These are phyloP conservation scores for Hyphopichia burtonii DNA, from an alignment of 1,139 yeast species.

Conservation along the genomic window DNA sequence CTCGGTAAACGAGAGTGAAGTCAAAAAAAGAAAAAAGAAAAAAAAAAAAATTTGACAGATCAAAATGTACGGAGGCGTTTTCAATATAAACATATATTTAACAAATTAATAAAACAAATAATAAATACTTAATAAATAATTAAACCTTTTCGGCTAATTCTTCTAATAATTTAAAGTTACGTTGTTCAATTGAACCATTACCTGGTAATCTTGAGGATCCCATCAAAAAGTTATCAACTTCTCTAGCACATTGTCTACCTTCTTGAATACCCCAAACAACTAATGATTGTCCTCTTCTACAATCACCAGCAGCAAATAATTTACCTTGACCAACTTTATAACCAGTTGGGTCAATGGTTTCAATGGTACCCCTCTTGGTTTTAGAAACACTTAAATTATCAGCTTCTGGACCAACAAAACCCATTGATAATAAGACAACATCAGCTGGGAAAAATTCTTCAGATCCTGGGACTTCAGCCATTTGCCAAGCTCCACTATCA, in stretches of 20 bases:
- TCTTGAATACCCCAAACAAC: slow-evolving; percentile 99
- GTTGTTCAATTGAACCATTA: slow-evolving; percentile 85
- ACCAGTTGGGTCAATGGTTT: slow-evolving; percentile 64
- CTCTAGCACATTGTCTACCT: slow-evolving; percentile 97
- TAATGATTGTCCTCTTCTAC: slow-evolving; percentile 97
- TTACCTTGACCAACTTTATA: slow-evolving; percentile 67
- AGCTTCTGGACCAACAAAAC: slow-evolving; percentile 94
- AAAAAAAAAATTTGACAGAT: not conserved
- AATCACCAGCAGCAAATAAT: slow-evolving; percentile 94
- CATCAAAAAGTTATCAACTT: slow-evolving; percentile 79
- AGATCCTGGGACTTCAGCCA: slow-evolving; percentile 95
- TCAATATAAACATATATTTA: not conserved
- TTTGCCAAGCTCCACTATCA: slow-evolving; percentile 97
- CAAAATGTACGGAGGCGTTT: not conserved
- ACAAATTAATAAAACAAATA: not conserved
- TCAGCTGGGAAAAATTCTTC: slow-evolving; percentile 96
- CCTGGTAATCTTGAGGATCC: slow-evolving; percentile 86
- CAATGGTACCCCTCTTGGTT: slow-evolving; percentile 85
- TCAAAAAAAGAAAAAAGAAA: too few species aligned
- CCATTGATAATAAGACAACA: slow-evolving; percentile 92
- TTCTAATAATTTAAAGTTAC: slow-evolving; percentile 72
- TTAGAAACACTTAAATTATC: slow-evolving; percentile 71
- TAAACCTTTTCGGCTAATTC: slow-evolving; percentile 65
- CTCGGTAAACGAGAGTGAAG: not conserved
- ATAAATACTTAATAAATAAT: slow-evolving; percentile 3